Base-by-base conservation (phyloP, 1,284 basidiomycete species). In the Somion occarium region DNA sequence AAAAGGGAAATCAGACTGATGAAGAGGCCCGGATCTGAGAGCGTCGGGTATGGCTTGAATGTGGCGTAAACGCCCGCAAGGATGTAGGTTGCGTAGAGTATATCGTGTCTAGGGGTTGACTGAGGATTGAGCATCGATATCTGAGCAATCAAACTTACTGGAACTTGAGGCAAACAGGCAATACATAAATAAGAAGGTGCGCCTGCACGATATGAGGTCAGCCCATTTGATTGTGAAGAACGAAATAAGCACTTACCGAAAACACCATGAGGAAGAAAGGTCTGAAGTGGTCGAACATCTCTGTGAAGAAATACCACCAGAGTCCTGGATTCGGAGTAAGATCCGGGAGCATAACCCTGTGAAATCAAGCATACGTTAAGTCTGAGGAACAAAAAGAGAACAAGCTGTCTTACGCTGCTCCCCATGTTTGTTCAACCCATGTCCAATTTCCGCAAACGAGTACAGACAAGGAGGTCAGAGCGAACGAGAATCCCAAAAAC, bases 231-330 rank as follows among this genome's bases (percentile, higher is more conserved):
- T 20, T 25, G 38, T 41, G 46, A 27, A 25, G 5, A 2, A 41
- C 38, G 5, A 18, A n/a, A 37, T 37, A 19, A 2, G 24, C 25
- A 68, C 84, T 42, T 61, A 92, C 91, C 39, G 91, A 93, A 69
- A 98, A 98, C n/a, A 91, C 91, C 74, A 95, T 88, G 18, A 97
- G 73, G 76, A 98, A 99, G 72, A 98, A 98, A 2, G 86, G 80
- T 26, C 95, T 78, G 73, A 98, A 99, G 68, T 99, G 91, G 64
- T 98, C 94, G 61, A 99, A 99, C 88, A 98, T 98, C 67, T 99
- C 95, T 12, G 94, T 98, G 71, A 98, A 98, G 72, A 98, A 98
- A 71, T 99, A 99, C 97, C 97, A 99, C 87, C 92, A 94, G 37
- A 98, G 72, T 2, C 96, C 96, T 5, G 92, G 83, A 61, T 96